A percentile compares a stretch with the other conserved stretches of the same genome.
These are phyloP conservation scores for Aspergillus funiculosus DNA, from an alignment of 495 filamentous ascomycete genomes.

Conservation along the genomic window DNA sequence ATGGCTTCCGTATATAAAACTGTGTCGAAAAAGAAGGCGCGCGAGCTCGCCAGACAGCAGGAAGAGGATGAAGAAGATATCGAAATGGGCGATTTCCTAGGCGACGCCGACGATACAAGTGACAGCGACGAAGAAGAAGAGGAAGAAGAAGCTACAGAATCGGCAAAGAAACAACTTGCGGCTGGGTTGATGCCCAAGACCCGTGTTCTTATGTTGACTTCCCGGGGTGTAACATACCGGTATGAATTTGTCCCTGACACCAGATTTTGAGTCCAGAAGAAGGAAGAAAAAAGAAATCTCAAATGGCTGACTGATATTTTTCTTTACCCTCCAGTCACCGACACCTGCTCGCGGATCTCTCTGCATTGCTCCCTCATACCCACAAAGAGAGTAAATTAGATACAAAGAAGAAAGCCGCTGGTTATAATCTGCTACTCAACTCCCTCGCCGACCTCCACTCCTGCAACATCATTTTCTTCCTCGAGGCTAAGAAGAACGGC, in stretches of 20 bases:
- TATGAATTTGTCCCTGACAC: slow-evolving; percentile 31
- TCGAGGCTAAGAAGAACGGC: slow-evolving; percentile 84
- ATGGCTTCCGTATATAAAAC: slow-evolving; percentile 97
- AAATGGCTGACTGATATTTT: slow-evolving; percentile 3
- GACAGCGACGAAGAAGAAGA: slow-evolving; percentile 45
- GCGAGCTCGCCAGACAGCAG: slow-evolving; percentile 28
- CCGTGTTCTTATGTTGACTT: slow-evolving; percentile 81
- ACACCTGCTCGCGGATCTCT: slow-evolving; percentile 86
- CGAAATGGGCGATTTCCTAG: slow-evolving; percentile 38
- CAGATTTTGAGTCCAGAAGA: neutral
- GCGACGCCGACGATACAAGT: slow-evolving; percentile 39
- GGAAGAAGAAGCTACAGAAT: slow-evolving; percentile 29
- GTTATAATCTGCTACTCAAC: slow-evolving; percentile 80
- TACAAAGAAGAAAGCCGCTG: slow-evolving; percentile 73
- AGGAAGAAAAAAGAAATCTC: neutral
- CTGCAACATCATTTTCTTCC: slow-evolving; percentile 96
- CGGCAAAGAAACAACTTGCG: slow-evolving; percentile 38
- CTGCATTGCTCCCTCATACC: slow-evolving; percentile 81
- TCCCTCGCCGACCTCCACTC: slow-evolving; percentile 97
- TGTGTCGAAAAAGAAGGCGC: slow-evolving; percentile 59
- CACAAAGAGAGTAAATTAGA: slow-evolving; percentile 95
- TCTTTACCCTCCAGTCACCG: slow-evolving; percentile 66
- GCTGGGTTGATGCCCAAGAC: slow-evolving; percentile 49
- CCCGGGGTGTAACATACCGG: slow-evolving; percentile 84
- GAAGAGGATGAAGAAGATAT: slow-evolving; percentile 34